Evolutionary conservation across 106 monocot genomes (phyloP), one percentile per base, ranked within the genome.

Genomic region (Allium sativum): DNA sequence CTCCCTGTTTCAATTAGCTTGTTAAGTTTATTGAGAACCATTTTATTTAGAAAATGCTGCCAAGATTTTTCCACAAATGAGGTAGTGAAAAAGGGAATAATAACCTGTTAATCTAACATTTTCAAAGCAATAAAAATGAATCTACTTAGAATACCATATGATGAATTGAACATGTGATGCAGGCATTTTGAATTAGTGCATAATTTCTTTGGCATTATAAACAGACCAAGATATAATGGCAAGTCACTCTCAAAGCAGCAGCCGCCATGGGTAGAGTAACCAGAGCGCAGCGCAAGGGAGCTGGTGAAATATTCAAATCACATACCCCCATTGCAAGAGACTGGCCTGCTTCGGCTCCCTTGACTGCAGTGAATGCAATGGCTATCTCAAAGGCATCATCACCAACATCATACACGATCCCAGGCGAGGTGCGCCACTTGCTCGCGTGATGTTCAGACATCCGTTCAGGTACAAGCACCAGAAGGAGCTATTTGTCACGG

Each of bases 321-420:
- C 77, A 77, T 53, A 77, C 77, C 17, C 77, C 66, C 77, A 77
- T 57, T 71, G 77, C 21, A 72, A 77, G 66, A 79, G 79, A 46
- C 76, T 76, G 2, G 76, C 79, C 22, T 48, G 69, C 11, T 84
- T 84, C 69, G 69, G 83, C 11, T 54, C 48, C 61, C 78, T 83
- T 60, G 78, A 83, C 62, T 83, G 72, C 68, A 75, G 83, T 47
- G 83, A 84, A 73, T 72, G 83, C 57, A 84, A 84, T 48, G 83
- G 83, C 8, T 77, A 77, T 66, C 77, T 77, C 44, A 77, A 77
- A 72, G 77, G 77, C 55, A 72, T 72, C 21, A 60, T 85, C 58
- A 82, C 77, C 58, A 77, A 82, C 45, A 71, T 82, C 74, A 70
- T 82, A 66, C 82, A 82, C 67, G 82, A 82, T 44, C 82, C 82